Evolutionary conservation across 176 grass and related monocot genomes (phyloP), one percentile per base, ranked within the genome.

Genomic region (Ampelocalamus luodianensis): DNA sequence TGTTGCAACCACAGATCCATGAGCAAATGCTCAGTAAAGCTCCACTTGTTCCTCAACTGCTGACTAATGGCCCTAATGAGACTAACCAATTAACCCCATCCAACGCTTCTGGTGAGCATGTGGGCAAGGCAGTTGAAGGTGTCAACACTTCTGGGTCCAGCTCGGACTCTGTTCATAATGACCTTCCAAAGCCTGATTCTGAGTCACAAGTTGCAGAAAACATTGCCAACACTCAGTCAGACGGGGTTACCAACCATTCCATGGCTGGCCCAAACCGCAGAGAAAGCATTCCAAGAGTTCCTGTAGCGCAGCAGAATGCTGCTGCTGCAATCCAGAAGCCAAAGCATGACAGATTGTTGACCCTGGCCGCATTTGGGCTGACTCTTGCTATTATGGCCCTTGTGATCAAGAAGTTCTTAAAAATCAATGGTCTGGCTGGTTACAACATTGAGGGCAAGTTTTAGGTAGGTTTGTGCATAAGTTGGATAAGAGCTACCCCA

Each of bases 371-470:
- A 67, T 71, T 99, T 70, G 94, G 83, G 37, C 76, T 99, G 77
- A 94, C 91, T 72, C 74, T 96, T 79, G 97, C 97, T 38, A 99
- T 96, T 59, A 86, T 94, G 76, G 81, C 89, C n/a, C 97, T 99
- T 44, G 80, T 99, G 71, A 89, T 92, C 26, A 99, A 96, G 86
- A 99, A 96, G 79, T 83, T 99, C 54, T 45, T 99, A 42, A 99
- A 99, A 54, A 86, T 88, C 36, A 80, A 92, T 79, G 88, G 73
- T n/a, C 26, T 92, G 18, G 88, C 83, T 40, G 96, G 92, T 86
- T 94, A 89, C 81, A 92, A 86, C 79, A 92, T 99, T 23, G 93
- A 94, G 67, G 76, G 85, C 13, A 91, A 91, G 81, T 91, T 91
- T 73, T 91, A 87, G 86, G 53, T 80, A 70, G 89, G 69, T 75